phyloP scores from a whole-genome alignment of 169 alveolate genomes.

The Plasmodium blacklocki region DNA sequence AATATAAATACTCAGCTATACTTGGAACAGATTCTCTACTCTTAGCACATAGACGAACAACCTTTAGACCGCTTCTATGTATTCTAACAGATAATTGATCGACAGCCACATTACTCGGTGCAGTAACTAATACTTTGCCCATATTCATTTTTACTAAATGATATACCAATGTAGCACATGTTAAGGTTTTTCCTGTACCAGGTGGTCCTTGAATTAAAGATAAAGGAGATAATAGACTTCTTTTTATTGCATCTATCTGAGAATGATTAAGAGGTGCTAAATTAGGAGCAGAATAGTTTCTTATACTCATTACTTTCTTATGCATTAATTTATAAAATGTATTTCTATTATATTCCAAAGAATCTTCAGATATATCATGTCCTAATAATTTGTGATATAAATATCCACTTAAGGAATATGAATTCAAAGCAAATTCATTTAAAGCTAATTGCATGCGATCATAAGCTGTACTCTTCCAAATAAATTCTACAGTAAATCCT shows the following conservation, averaged over 20 bases:
- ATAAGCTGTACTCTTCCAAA: conserved; percentile 95
- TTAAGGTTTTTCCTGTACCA: conserved; percentile 98
- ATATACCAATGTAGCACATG: conserved; percentile 95
- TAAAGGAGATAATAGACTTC: conserved; percentile 92
- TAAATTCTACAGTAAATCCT: conserved; percentile 91
- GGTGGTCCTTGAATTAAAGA: conserved; percentile 98
- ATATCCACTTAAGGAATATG: conserved; percentile 78
- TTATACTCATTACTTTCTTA: conserved; percentile 72
- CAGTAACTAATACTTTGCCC: conserved; percentile 92
- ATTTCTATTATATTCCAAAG: conserved; percentile 27
- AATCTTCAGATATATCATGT: conserved; percentile 68
- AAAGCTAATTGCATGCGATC: conserved; percentile 95
- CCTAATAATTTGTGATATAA: conserved; percentile 86
- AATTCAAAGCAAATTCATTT: conserved; percentile 76
- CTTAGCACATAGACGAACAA: conserved; percentile 91
- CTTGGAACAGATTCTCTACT: conserved; percentile 67
- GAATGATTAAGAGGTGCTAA: conserved; percentile 94
- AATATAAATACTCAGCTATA: conserved; percentile 82
- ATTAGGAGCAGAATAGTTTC: conserved; percentile 92
- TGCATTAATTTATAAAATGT: background rate
- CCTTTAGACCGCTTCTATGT: conserved; percentile 94
- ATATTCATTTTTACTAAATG: conserved; percentile 88
- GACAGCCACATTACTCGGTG: conserved; percentile 97
- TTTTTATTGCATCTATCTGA: conserved; percentile 93
- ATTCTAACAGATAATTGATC: conserved; percentile 96